Base-by-base conservation (phyloP, 306 rosid genomes). In the Argentina anserina region DNA sequence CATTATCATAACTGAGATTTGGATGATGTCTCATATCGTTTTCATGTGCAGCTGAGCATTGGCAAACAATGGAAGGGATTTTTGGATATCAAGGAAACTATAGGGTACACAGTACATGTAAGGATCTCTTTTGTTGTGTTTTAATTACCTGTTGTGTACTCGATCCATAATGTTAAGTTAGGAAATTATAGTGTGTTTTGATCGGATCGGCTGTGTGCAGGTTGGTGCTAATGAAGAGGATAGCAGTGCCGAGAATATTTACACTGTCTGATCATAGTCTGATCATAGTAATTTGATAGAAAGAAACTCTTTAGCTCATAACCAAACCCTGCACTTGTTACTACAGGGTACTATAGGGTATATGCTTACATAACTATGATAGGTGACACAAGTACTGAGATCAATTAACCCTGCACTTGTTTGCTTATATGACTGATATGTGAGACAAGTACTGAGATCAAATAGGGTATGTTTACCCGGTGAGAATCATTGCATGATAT, bases 41-140 rank as follows among this genome's bases (percentile, higher is more conserved):
- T 53, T 68, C 46, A 50, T 76, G 36, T 67, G 67, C 87, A 91
- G 99, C 1, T 81, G 74, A 94, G 96, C 92, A 94, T 94, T 73
- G 99, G 93, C 58, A 94, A 87, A 75, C 96, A 91, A 78, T 94
- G 96, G 99, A 94, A 94, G 87, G 93, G 85, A 77, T 83, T 89
- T 74, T 92, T 94, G 49, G 96, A 94, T 82, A 87, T 55, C 83
- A 87, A 84, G 36, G 97, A 91, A 0, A 28, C 62, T 43, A 82
- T 90, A 43, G 97, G 97, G 50, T 94, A 86, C 79, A 91, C 90
- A 72, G 83, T 86, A 80, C 99, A 94, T 82, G 98, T 94, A 77
- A 78, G 96, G 53, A 77, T 7, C 4, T 20, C 11, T 59, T 7
- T 7, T 43, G 9, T 15, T 58, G 49, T 56, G 13, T 28, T 12